These are phyloP conservation scores for Cicer cuneatum DNA, from an alignment of 306 rosid genomes.

Conservation along the genomic window DNA sequence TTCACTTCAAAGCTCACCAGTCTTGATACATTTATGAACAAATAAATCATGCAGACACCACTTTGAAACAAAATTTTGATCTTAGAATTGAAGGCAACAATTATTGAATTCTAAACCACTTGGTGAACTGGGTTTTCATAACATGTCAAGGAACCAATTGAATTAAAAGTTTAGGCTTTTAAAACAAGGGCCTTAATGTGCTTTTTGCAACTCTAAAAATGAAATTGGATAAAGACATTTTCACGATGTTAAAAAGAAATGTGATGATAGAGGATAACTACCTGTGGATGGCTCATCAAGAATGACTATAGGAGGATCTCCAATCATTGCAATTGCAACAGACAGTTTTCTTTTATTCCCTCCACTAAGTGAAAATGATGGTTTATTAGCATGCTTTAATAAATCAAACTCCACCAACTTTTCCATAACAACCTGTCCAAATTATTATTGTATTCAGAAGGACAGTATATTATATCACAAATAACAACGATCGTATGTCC, in stretches of 20 bases:
- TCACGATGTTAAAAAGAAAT: constrained; percentile 31
- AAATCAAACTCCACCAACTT: constrained; percentile 91
- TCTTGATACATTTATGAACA: constrained; percentile 14
- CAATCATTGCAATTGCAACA: constrained; percentile 96
- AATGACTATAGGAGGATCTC: constrained; percentile 96
- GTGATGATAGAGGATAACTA: constrained; percentile 33
- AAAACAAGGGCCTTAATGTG: not conserved
- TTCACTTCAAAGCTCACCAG: constrained; percentile 32
- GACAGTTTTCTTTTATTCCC: constrained; percentile 97
- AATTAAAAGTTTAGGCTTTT: constrained; percentile 20
- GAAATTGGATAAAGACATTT: constrained; percentile 37
- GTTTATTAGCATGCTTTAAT: constrained; percentile 84
- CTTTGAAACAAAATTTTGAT: constrained; percentile 23
- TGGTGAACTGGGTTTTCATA: constrained; percentile 31
- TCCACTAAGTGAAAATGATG: constrained; percentile 90
- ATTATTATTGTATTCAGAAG: constrained; percentile 33
- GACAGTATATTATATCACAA: constrained; percentile 32
- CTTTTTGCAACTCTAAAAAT: not conserved
- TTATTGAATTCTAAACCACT: constrained; percentile 32
- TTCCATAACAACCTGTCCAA: constrained; percentile 86
- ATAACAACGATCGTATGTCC: not conserved
- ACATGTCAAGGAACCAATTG: constrained; percentile 34
- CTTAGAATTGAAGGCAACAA: constrained; percentile 28
- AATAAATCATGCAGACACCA: constrained; percentile 24
- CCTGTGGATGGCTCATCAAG: constrained; percentile 99